These are phyloP conservation scores for Mycena maculata DNA, from an alignment of 768 basidiomycete genomes.

Conservation along the genomic window DNA sequence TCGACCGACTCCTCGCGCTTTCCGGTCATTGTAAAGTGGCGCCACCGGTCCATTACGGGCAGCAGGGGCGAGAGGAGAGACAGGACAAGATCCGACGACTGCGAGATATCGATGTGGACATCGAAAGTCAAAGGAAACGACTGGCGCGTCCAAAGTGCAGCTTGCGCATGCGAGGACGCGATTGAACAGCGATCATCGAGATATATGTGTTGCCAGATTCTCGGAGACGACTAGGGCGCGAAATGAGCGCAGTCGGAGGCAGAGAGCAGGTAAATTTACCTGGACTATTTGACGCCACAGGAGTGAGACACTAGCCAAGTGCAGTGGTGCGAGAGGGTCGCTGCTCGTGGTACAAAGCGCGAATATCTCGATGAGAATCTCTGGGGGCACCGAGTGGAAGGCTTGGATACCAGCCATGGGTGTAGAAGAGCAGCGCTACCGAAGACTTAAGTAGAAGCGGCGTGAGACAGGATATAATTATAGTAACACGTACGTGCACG, in stretches of 20 bases:
- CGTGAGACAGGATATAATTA: background rate
- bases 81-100: constrained; percentile 63
- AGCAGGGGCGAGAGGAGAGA: constrained; percentile 75
- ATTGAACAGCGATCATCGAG: constrained; percentile 57
- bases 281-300: constrained; percentile 67
- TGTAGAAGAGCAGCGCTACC: background rate
- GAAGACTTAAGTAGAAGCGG: background rate
- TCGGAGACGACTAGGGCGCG: constrained; percentile 56
- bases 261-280: background rate
- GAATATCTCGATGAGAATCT: constrained; percentile 75
- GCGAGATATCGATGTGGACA: constrained; percentile 59
- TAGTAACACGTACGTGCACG: background rate
- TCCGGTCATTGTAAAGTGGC: constrained; percentile 58
- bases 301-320: constrained; percentile 64
- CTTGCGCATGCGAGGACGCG: constrained; percentile 57
- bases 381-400: constrained; percentile 60
- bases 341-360: constrained; percentile 49
- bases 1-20: constrained; percentile 50
- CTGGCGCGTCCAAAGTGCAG: constrained; percentile 63
- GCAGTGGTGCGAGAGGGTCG: constrained; percentile 61
- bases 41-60: constrained; percentile 68
- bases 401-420: background rate
- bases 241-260: constrained; percentile 3
- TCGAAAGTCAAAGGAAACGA: constrained; percentile 67
- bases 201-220: constrained; percentile 69